Base-by-base conservation (phyloP, 129 eudicot species). In the Flaveria linearis region DNA sequence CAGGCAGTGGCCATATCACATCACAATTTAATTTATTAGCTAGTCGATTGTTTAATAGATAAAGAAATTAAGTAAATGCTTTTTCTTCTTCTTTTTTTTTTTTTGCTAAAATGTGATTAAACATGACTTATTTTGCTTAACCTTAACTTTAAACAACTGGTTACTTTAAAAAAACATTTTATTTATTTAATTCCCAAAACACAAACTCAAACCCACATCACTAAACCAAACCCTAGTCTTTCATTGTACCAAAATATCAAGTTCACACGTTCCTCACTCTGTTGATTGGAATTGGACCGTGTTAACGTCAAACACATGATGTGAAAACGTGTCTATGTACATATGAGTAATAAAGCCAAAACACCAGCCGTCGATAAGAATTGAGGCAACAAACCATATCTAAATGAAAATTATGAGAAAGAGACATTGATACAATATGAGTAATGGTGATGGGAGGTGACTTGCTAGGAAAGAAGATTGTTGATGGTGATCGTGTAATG, bases 391-490 rank as follows among this genome's bases (percentile, higher is more conserved):
- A 26, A 25, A 14, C 67, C 2, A 14, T 0, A 14, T 17, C 15
- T 10, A 56, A 13, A 18, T 2, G 41, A 26, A 47, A n/a, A 15
- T 46, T 8, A 17, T 18, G 10, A 17, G 49, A 75, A 17, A 50
- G 51, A 64, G 80, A 76, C 73, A 25, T 50, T 33, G 51, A 53
- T 16, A 18, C 9, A 51, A 51, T 36, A 65, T 4, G 53, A 11
- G n/a, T 17, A 64, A 30, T 76, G n/a, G 11, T 36, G 39, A 53
- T 62, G 65, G 12, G 28, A 61, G 56, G 46, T 28, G 67, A 46
- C 67, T 72, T 8, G 49, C 12, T 33, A 36, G 26, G 60, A 61
- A 4, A 43, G 52, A 46, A 73, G 43, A 62, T 4, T 23, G 66
- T 0, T 25, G 46, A 62, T 53, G 53, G 55, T 53, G 74, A 36